Evolutionary conservation across 2,329 filamentous ascomycete genomes (phyloP), one percentile per base, ranked within the genome.

Genomic region (Epicoccum nigrum): DNA sequence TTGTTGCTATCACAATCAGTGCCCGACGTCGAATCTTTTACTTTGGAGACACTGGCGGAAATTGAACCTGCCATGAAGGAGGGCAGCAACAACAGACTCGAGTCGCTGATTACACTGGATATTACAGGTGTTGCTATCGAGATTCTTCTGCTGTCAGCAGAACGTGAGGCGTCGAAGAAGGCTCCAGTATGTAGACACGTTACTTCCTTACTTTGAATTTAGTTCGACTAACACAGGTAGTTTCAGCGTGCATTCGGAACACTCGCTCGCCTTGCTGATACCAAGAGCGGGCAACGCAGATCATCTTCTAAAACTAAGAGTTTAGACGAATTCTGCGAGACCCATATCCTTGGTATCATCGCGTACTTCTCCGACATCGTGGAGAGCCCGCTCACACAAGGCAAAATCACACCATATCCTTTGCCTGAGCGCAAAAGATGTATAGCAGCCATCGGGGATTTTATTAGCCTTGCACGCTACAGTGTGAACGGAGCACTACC

Each of bases 311-410:
- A 79, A 64, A 76, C 80, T 45, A 84, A 87, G 52, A 74, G 83
- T 1, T 44, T 95, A 19, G 86, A 86, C 1, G 78, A 83, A 0
- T 97, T 96, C 68, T 83, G 97, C 33, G 87, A 95, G 56, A 83
- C 84, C 23, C 88, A 97, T 69, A 86, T 95, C 27, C 82, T 99
- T 6, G 93, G 92, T 5, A 85, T 97, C 45, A 92, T 97, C 74
- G 86, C 90, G 6, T 83, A 87, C 28, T 86, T 97, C 58, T 90
- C 90, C 0, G 86, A 92, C 56, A 77, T 81, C 8, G 86, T 97
- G 51, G 94, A 92, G 63, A 88, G 90, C 40, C 66, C 78, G 80
- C 11, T 77, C 78, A 54, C 62, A 7, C 54, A 62, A 11, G 58
- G 59, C 6, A 65, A 66, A 37, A 51, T 57, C 31, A 75, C 80